Percentiles rank a stretch among this genome's conserved stretches.
Evolutionary conservation across 352 stramenopile genomes (phyloP).

Genomic region (Globisporangium lucens): DNA sequence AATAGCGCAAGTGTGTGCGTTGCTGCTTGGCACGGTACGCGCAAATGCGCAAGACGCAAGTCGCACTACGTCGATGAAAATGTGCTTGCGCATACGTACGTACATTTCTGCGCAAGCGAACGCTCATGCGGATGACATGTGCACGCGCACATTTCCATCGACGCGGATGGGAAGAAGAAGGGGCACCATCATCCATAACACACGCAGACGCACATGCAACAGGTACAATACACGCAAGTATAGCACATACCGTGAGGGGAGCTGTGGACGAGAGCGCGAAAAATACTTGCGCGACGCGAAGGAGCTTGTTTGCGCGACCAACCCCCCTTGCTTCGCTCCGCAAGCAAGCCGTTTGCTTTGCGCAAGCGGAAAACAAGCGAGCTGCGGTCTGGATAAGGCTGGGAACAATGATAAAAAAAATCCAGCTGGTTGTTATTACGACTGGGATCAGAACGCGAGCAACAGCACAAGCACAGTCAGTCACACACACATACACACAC

Average conservation of each 20-base stretch:
- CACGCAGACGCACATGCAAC: not conserved
- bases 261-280: not conserved
- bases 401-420: not conserved
- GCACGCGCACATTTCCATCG: not conserved
- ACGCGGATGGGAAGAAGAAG: not conserved
- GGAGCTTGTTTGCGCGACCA: not conserved
- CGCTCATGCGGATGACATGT: not conserved
- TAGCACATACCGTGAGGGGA: constrained; percentile 3
- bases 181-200: not conserved
- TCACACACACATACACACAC: not conserved
- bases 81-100: not conserved
- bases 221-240: not conserved
- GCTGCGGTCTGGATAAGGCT: not conserved
- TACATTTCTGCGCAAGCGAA: not conserved
- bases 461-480: not conserved
- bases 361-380: constrained; percentile 3
- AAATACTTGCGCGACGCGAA: constrained; percentile 5
- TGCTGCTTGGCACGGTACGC: not conserved
- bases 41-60: not conserved
- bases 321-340: not conserved
- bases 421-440: constrained; percentile 7
- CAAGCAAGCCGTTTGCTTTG: constrained; percentile 3
- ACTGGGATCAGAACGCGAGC: constrained; percentile 9
- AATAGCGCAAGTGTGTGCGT: not conserved
- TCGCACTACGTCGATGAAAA: not conserved